phyloP scores from a whole-genome alignment of 176 grass and related monocot genomes.

The Musa beccarii region DNA sequence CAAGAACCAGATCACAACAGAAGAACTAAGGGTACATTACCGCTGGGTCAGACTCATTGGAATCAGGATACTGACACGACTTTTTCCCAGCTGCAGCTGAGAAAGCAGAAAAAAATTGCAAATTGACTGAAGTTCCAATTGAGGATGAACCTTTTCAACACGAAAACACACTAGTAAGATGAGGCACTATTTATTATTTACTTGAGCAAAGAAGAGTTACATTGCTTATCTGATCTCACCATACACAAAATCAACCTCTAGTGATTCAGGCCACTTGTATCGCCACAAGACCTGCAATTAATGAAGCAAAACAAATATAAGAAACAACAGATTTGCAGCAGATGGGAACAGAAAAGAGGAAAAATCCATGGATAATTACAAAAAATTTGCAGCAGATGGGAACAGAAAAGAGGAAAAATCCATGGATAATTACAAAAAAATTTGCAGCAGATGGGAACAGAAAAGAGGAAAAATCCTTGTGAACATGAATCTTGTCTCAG shows the following conservation, averaged over 20 bases:
- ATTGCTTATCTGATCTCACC: slow-evolving; percentile 25
- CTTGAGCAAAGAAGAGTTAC: neutral
- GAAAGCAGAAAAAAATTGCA: slow-evolving; percentile 72
- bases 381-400: too few species aligned
- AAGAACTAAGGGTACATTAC: slow-evolving; percentile 28
- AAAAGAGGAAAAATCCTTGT: too few species aligned
- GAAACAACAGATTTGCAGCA: too few species aligned
- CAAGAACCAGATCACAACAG: slow-evolving; percentile 15
- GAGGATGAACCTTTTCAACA: slow-evolving; percentile 68
- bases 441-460: too few species aligned
- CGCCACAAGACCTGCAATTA: slow-evolving; percentile 51
- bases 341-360: too few species aligned
- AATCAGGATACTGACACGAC: slow-evolving; percentile 41
- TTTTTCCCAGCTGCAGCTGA: slow-evolving; percentile 64
- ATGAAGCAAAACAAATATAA: slow-evolving; percentile 13
- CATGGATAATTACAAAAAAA: neutral
- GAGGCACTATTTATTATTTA: slow-evolving; percentile 9
- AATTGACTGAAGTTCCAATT: slow-evolving; percentile 70
- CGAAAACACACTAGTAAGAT: slow-evolving; percentile 16
- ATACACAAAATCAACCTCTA: slow-evolving; percentile 85
- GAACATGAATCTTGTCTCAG: too few species aligned
- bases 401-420: too few species aligned
- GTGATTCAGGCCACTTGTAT: slow-evolving; percentile 78
- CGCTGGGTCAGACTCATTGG: slow-evolving; percentile 79
- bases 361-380: too few species aligned